Evolutionary conservation across 306 rosid genomes (phyloP).

Genomic region (Quercus rubra): DNA sequence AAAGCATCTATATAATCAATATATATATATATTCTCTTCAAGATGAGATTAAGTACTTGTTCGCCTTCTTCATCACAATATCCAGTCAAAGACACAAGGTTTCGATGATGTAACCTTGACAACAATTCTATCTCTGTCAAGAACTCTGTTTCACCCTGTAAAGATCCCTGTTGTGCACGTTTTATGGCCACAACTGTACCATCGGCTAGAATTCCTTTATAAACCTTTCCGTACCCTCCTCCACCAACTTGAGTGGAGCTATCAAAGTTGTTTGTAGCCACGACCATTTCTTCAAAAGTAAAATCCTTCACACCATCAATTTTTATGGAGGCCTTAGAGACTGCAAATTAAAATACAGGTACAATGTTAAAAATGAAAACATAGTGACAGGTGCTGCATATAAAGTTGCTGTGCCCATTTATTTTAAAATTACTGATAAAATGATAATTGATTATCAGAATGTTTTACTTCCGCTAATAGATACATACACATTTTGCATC

Average conservation of each 20-base stretch:
- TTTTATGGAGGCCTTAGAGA: slow-evolving; percentile 46
- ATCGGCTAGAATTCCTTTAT: slow-evolving; percentile 59
- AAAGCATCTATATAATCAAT: background rate
- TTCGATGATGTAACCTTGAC: slow-evolving; percentile 80
- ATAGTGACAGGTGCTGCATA: background rate
- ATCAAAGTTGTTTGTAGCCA: slow-evolving; percentile 63
- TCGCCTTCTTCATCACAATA: slow-evolving; percentile 82
- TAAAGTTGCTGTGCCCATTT: background rate
- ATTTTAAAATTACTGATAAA: background rate
- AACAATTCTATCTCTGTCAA: slow-evolving; percentile 73
- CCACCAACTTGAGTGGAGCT: slow-evolving; percentile 60
- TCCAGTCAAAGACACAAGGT: slow-evolving; percentile 74
- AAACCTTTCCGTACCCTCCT: slow-evolving; percentile 86
- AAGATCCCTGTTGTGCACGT: slow-evolving; percentile 79
- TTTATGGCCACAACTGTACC: slow-evolving; percentile 71
- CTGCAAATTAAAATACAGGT: slow-evolving; percentile 38
- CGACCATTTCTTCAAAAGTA: slow-evolving; percentile 52
- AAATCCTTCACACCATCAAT: slow-evolving; percentile 71
- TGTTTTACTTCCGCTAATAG: no score
- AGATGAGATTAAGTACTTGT: slow-evolving; percentile 46
- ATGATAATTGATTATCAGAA: background rate
- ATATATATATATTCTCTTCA: background rate
- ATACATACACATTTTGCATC: no score
- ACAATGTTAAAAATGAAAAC: slow-evolving; percentile 1
- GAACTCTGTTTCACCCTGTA: slow-evolving; percentile 88